These are phyloP conservation scores for Quercus alba DNA, from an alignment of 306 rosid species.

Conservation along the genomic window DNA sequence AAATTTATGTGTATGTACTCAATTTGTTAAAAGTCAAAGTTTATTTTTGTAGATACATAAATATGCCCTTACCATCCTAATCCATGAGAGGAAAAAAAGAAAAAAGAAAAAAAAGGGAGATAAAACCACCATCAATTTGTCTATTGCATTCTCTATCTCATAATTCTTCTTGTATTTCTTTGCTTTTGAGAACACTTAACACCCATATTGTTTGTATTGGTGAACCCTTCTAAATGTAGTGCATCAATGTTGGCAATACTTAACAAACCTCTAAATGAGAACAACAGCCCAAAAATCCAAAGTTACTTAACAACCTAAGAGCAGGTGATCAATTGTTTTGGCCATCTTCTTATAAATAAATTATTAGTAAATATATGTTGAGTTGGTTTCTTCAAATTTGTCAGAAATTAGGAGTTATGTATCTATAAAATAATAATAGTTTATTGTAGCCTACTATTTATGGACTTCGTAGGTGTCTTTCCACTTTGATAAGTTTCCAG, in stretches of 20 bases:
- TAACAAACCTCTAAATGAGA: background rate
- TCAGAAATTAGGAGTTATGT: background rate
- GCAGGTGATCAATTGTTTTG: background rate
- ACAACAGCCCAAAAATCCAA: background rate
- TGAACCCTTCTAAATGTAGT: background rate
- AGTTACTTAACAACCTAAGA: background rate
- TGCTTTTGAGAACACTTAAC: background rate
- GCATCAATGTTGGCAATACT: background rate
- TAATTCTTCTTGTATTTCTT: background rate
- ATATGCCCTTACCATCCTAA: background rate
- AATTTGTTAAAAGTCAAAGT: background rate
- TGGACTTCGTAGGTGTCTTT: background rate
- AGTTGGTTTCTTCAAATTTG: background rate
- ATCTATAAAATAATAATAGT: background rate
- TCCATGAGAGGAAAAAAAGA: background rate
- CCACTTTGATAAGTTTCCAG: background rate
- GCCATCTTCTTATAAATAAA: background rate
- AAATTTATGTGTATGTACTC: background rate
- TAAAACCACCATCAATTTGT: background rate
- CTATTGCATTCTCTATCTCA: background rate
- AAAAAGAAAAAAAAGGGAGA: background rate
- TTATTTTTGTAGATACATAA: background rate
- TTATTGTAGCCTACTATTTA: background rate
- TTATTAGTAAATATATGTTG: background rate
- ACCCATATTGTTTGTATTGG: background rate